Evolutionary conservation across 306 rosid species (phyloP).

Genomic region (Medicago arabica): DNA sequence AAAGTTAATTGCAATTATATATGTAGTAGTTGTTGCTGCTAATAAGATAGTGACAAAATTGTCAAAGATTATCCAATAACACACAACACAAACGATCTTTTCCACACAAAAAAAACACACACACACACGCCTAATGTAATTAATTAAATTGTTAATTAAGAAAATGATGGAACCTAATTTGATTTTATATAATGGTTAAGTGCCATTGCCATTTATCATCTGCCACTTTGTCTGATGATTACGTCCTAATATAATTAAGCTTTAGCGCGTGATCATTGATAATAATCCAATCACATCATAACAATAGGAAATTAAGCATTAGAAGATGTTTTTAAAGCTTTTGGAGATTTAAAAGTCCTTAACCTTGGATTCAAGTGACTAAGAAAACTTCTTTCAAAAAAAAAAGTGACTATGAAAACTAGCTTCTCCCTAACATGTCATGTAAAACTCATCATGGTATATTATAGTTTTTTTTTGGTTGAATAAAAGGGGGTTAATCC

Average conservation of each 20-base stretch:
- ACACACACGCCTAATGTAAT: neutral
- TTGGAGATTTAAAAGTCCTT: slow-evolving; percentile 2
- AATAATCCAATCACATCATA: slow-evolving; percentile 24
- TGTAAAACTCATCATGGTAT: neutral
- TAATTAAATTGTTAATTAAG: slow-evolving; percentile 11
- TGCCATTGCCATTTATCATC: slow-evolving; percentile 37
- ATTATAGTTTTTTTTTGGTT: neutral
- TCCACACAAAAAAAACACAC: too few relatives aligned
- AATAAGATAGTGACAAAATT: slow-evolving; percentile 10
- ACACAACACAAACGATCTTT: neutral
- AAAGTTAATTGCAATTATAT: slow-evolving; percentile 12
- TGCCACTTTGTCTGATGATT: slow-evolving; percentile 38
- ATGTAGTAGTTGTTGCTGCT: slow-evolving; percentile 13
- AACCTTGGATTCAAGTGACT: slow-evolving; percentile 16
- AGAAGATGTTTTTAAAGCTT: neutral
- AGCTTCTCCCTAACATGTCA: slow-evolving; percentile 11
- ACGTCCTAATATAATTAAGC: slow-evolving; percentile 16
- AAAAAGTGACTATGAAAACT: neutral
- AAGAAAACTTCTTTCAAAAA: too few relatives aligned
- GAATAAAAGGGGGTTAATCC: too few relatives aligned
- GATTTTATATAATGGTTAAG: slow-evolving; percentile 39
- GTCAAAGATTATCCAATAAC: slow-evolving; percentile 42
- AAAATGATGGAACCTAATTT: slow-evolving; percentile 7
- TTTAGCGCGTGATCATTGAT: neutral
- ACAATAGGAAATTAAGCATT: neutral